Percentiles rank a stretch among this genome's conserved stretches.
Evolutionary conservation across 331 rosid genomes (phyloP).

Genomic region (Malus hybrid): DNA sequence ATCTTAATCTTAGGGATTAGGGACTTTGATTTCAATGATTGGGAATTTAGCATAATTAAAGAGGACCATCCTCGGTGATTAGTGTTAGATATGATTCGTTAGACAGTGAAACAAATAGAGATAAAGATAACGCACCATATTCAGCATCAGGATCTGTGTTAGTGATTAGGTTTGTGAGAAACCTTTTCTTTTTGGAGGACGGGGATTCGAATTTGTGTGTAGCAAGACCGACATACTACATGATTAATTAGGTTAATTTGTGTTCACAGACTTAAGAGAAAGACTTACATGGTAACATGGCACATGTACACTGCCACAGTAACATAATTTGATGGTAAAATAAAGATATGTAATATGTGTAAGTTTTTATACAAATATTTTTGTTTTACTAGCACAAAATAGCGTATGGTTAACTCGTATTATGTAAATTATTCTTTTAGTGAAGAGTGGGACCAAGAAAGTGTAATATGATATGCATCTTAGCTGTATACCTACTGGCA

Average conservation of each 20-base stretch:
- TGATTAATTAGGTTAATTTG: too few relatives aligned
- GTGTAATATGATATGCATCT: slow-evolving; percentile 4
- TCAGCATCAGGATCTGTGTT: not conserved
- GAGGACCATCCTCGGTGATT: not conserved
- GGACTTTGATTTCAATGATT: not conserved
- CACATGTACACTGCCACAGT: too few relatives aligned
- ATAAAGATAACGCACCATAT: not conserved
- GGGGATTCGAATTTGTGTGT: too few relatives aligned
- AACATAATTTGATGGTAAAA: too few relatives aligned
- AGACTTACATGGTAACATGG: too few relatives aligned
- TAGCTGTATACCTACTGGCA: slow-evolving; percentile 4
- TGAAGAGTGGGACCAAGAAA: slow-evolving; percentile 2
- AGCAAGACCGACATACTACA: too few relatives aligned
- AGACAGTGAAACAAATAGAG: not conserved
- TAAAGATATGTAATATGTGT: too few relatives aligned
- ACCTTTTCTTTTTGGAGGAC: not conserved
- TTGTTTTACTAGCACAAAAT: too few relatives aligned
- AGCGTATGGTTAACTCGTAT: too few relatives aligned
- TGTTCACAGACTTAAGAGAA: too few relatives aligned
- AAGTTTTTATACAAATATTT: too few relatives aligned
- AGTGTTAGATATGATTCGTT: not conserved
- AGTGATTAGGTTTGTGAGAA: not conserved
- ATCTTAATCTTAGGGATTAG: not conserved
- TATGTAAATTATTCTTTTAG: not conserved
- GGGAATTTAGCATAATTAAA: not conserved